phyloP scores from a whole-genome alignment of 2,329 filamentous ascomycete species.

The Geoglossum cookeanum region DNA sequence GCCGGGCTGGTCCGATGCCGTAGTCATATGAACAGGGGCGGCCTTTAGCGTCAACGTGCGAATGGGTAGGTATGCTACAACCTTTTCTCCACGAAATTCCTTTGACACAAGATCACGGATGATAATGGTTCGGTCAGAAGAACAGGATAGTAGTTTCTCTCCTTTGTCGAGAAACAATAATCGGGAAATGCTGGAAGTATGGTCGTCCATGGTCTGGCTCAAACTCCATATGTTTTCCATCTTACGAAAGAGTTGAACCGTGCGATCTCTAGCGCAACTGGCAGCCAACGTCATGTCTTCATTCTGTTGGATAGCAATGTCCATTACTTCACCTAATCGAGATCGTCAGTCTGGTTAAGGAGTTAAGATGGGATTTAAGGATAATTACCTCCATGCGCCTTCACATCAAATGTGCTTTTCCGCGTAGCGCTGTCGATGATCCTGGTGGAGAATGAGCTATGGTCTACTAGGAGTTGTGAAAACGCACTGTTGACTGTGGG shows the following conservation, averaged over 20 bases:
- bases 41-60: conserved; percentile 68
- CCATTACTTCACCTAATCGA: conserved; percentile 47
- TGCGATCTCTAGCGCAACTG: conserved; percentile 73
- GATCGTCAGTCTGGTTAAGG: not conserved
- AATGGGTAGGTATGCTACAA: conserved; percentile 57
- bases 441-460: conserved; percentile 18
- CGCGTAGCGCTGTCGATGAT: conserved; percentile 45
- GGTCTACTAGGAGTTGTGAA: not conserved
- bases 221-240: conserved; percentile 45
- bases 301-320: conserved; percentile 52
- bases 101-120: conserved; percentile 59
- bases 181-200: conserved; percentile 66
- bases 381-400: conserved; percentile 49
- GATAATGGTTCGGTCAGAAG: conserved; percentile 71
- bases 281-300: conserved; percentile 48
- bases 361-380: not conserved
- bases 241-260: conserved; percentile 69
- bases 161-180: conserved; percentile 58
- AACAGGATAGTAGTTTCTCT: conserved; percentile 60
- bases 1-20: conserved; percentile 38
- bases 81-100: conserved; percentile 31
- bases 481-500: not conserved
- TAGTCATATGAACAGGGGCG: conserved; percentile 66
- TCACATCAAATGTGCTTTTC: conserved; percentile 47
- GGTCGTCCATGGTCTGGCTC: conserved; percentile 81